Base-by-base conservation (phyloP, 805 yeast species). In the Kuraishia cidri region DNA sequence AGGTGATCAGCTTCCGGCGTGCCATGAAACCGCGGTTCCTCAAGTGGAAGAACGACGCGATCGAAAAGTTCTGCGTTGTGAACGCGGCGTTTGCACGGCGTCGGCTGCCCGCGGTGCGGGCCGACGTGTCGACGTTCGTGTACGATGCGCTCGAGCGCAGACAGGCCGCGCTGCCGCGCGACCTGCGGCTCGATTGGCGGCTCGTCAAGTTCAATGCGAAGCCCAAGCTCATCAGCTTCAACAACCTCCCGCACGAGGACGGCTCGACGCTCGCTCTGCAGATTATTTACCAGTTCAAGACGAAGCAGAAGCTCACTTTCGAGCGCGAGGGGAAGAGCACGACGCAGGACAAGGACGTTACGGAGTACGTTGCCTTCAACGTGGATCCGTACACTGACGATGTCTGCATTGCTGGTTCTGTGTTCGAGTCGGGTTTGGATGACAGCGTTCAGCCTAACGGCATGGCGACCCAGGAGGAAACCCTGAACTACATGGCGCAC, bases 41-140 rank as follows among this genome's bases (percentile, higher is more conserved):
- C 14, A 70, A 76, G 38, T 88, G 95, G 95, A 84, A 83, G 54
- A 90, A 86, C 55, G 69, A 68, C 20, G 94, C 94, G 6, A 75
- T 88, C 44, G 85, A 85, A 44, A 64, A 64, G 32, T 87, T 76
- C 53, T 81, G 80, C 19, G 72, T 72, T 36, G 79, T 84, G n/a
- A 86, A 88, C 58, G 75, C 77, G 47, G 77, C 86, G 3, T 88
- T 88, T 62, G 90, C 94, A 3, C 50, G 62, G 13, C 64, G 63
- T 21, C 64, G 77, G 41, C 48, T 85, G 29, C 59, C 54, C 22
- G 45, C 64, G 10, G 59, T 75, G 9, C 62, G 62, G 36, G 59
- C 62, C 26, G 47, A 55, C 11, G 60, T 76, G 15, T 66, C 80
- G 3, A 60, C 75, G n/a, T 78, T 79, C 75, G 84, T 76, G 6